Conservation (phyloP, 2,329 filamentous ascomycete genomes). For the Ilyonectria mors-panacis region DNA sequence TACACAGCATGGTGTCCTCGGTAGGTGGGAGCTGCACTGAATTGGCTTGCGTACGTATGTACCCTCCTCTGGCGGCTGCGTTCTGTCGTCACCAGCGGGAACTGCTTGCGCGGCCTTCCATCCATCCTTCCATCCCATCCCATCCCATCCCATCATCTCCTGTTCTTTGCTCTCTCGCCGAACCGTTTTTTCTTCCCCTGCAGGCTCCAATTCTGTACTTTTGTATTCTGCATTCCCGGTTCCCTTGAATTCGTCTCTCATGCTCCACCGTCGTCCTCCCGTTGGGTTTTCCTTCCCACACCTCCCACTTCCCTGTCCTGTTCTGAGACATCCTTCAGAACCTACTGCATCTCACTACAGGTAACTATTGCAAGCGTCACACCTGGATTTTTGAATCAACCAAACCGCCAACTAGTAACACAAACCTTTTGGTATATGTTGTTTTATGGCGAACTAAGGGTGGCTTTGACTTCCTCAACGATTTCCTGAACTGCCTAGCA, state of each 20-base stretch:
- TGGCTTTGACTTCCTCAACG: not conserved
- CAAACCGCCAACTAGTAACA: conserved; percentile 10
- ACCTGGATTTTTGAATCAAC: not conserved
- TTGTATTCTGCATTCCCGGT: conserved; percentile 20
- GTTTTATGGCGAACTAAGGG: conserved; percentile 24
- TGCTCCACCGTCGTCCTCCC: conserved; percentile 41
- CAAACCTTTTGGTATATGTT: not conserved
- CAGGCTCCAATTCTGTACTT: conserved; percentile 9
- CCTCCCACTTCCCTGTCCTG: conserved; percentile 36
- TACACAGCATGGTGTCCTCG: not conserved
- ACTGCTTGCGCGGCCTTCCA: conserved; percentile 32
- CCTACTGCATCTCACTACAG: conserved; percentile 27
- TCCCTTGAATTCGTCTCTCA: conserved; percentile 27
- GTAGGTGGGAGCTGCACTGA: not conserved
- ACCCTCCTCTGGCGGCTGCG: conserved; percentile 23
- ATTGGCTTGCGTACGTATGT: conserved; percentile 25
- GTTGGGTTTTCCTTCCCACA: conserved; percentile 33
- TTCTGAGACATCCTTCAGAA: conserved; percentile 39
- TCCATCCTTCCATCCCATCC: conserved; percentile 24
- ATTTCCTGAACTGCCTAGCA: not conserved
- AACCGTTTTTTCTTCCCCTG: conserved; percentile 18
- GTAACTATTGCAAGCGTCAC: conserved; percentile 1
- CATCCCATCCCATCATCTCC: conserved; percentile 19
- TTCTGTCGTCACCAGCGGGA: conserved; percentile 25
- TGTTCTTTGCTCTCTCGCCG: conserved; percentile 7